Evolutionary conservation across 371 early-diverging fungal genomes (phyloP), one percentile per base, ranked within the genome.

Genomic region (Mortierella sp.): DNA sequence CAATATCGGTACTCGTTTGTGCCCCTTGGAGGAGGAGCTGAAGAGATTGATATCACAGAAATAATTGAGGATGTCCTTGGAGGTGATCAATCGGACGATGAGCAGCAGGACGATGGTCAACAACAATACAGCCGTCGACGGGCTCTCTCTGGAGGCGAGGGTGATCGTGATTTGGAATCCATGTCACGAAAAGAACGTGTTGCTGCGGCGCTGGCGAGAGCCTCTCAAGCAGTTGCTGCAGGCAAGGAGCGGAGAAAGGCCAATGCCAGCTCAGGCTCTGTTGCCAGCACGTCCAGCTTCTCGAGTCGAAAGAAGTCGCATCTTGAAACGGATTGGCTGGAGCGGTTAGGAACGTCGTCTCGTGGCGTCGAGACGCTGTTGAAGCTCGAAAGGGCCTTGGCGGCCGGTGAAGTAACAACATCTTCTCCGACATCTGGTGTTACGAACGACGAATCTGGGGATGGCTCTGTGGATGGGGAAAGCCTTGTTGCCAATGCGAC

Each of bases 31-130:
- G 79, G 80, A 7, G 80, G 80, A 11, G 80, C 63, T 4, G 78
- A 76, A 28, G 81, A 78, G 34, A 79, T 78, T 51, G 81, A 81
- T 42, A 80, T 81, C 26, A 64, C 78, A 30, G 79, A 79, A 47
- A 71, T 81, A 24, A 70, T 81, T 49, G 81, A 81, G 43, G 79
- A 81, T 50, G 73, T 79, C 39, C 66, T 72, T 56, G 78, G 69
- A 2, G 79, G 68, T 34, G 71, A 70, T 17, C 37, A 34, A 11
- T 64, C 72, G 8, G 78, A 75, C 9, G 73, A 76, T 31, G 76
- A 81, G 23, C 64, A 81, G 23, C 64, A 70, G 15, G 80, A 80
- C 2, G 68, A 72, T 26, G 60, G 61, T 8, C 60, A 71, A 17
- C 31, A 41, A n/a, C n/a, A n/a, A n/a, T n/a, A n/a, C n/a, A n/a